Evolutionary conservation across 2,329 filamentous ascomycete genomes (phyloP), one percentile per base, ranked within the genome.

Genomic region (Myriosclerotinia duriaeana): DNA sequence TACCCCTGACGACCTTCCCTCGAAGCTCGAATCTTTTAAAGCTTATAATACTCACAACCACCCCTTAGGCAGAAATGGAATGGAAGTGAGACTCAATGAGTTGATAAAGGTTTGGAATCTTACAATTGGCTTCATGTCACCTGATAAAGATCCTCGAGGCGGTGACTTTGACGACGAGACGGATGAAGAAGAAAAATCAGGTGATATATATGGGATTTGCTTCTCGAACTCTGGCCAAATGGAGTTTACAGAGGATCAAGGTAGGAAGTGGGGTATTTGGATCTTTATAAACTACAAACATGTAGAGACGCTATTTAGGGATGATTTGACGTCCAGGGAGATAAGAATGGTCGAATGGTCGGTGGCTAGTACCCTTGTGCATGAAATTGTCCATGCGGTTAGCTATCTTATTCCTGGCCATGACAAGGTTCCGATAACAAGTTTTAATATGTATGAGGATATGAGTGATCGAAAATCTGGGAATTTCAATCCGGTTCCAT

Each of bases 341-440:
- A 56, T 40, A 11, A 38, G 42, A 15, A 38, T 46, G 11, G n/a
- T 36, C 12, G 40, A 64, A n/a, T 72, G 71, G 71, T 38, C 55
- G 2, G 7, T 65, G 8, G 68, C 71, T 5, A 53, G 64, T 36
- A 70, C 64, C 1, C 53, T 71, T 60, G 56, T 66, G 4, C 69
- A 69, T 50, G 68, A 72, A 48, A 63, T 66, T 17, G 61, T 69
- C 52, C 69, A 70, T 66, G 69, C 68, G 3, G 30, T 69, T 22
- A 53, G 46, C 8, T 46, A 54, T 30, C 30, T 55, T 56, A 3
- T 61, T 34, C 62, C 50, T 17, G 44, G 14, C 3, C 3, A 3
- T 4, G 38, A 44, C 40, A 22, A 36, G 11, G 9, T 4, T 11
- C 50, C 7, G 9, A 34, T 22, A 12, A 1, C 22, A 14, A 52